Evolutionary conservation across 1,284 basidiomycete genomes (phyloP).

Genomic region (Puccinia polysora): DNA sequence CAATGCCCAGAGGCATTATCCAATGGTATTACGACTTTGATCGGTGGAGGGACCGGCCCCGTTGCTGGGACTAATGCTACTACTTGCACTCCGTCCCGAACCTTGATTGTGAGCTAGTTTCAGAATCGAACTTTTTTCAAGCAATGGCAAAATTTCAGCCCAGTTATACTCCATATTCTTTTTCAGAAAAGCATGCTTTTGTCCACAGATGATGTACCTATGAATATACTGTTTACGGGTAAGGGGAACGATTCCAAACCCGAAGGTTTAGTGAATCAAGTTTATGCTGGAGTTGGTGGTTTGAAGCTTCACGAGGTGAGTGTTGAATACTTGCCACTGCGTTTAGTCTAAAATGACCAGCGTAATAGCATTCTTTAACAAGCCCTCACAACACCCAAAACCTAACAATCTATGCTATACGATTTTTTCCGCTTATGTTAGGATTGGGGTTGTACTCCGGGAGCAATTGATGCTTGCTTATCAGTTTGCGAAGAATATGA

Average conservation of each 20-base stretch:
- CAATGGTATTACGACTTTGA: conserved; percentile 52
- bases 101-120: conserved; percentile 81
- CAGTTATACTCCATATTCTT: conserved; percentile 46
- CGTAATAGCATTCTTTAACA: neutral
- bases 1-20: conserved; percentile 63
- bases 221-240: conserved; percentile 49
- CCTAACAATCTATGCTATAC: neutral
- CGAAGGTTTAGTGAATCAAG: conserved; percentile 68
- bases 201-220: conserved; percentile 40
- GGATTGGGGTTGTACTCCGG: conserved; percentile 94
- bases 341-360: neutral
- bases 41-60: conserved; percentile 72
- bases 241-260: conserved; percentile 79
- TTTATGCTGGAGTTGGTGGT: conserved; percentile 81
- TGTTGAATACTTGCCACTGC: neutral
- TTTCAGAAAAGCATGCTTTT: conserved; percentile 44
- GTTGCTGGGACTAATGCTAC: conserved; percentile 85
- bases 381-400: neutral
- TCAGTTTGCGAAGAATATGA: conserved; percentile 86
- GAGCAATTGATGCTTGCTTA: conserved; percentile 72
- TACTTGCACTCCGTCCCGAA: conserved; percentile 84
- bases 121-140: conserved; percentile 49
- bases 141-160: neutral
- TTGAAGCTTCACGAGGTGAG: conserved; percentile 82
- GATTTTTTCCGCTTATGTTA: conserved; percentile 37